Evolutionary conservation across 768 basidiomycete genomes (phyloP), one percentile per base, ranked within the genome.

Genomic region (Amanita pseudoporphyria): DNA sequence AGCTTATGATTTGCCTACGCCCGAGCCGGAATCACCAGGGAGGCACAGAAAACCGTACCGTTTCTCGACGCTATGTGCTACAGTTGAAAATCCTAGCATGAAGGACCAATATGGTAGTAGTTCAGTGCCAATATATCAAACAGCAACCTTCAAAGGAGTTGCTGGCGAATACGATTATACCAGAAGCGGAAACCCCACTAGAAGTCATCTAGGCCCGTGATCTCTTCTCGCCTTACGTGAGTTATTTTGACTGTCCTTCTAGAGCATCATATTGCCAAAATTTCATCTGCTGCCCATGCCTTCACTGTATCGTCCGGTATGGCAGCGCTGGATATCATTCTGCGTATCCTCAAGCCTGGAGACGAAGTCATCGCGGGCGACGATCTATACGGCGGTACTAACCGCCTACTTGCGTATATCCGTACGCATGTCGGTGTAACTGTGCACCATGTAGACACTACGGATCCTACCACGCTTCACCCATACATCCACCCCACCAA

Each of bases 201-300:
- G 96, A 63, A 92, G 82, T 45, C 92, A 96, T 66, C 79, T 99
- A 52, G 89, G 95, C 96, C 53, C 49, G 69, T 64, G 36, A 16
- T 46, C 46, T 31, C 16, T 32, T 33, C 49, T 47, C 56, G 56
- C 49, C 22, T 28, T 39, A 46, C 19, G 4, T 14, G n/a, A 26
- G 16, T 33, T 42, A 24, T 43, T 18, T 14, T 50, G 49, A 53
- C 32, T 40, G 47, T 38, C 10, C 31, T 52, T 56, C 44, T 62
- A 98, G 96, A 98, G 64, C 90, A 97, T 57, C 96, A 98, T 63
- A 76, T 99, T 41, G 95, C 95, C 51, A 92, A 97, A 72, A 92
- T 99, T 59, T 96, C 94, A 30, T 89, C 87, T 24, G 92, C 94
- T 5, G 71, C 73, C 4, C 83, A 95, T 76, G 90, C 91, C 0